Percentiles rank a stretch among this genome's conserved stretches.
Conservation (phyloP, 2,329 filamentous ascomycete genomes). For the Davidsoniella virescens region DNA sequence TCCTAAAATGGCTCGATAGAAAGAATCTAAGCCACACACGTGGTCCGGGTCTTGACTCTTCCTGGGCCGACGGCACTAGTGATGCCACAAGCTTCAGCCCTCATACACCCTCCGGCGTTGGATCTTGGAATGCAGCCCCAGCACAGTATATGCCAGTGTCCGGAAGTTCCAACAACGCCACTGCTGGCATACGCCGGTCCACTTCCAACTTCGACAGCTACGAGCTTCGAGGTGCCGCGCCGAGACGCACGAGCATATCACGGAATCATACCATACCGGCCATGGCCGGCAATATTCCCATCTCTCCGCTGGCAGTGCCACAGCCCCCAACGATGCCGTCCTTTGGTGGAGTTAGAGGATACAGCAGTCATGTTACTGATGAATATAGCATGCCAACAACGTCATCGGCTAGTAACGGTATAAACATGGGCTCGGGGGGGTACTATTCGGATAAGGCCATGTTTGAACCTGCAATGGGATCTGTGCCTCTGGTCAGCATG, state of each 20-base stretch:
- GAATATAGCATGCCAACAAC: neutral
- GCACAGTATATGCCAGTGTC: too few species aligned
- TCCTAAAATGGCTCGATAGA: neutral
- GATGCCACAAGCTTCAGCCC: slow-evolving; percentile 8
- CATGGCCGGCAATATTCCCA: slow-evolving; percentile 1
- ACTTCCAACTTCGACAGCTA: neutral
- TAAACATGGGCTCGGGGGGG: slow-evolving; percentile 1
- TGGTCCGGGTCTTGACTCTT: neutral
- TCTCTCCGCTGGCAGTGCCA: neutral
- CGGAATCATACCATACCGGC: slow-evolving; percentile 3
- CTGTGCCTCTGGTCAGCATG: slow-evolving; percentile 1
- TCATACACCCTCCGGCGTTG: slow-evolving; percentile 1
- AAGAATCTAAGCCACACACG: neutral
- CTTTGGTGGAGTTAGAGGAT: slow-evolving; percentile 1
- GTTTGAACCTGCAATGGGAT: neutral
- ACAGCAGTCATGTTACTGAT: neutral
- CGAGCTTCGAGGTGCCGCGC: neutral
- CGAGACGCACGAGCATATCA: slow-evolving; percentile 9
- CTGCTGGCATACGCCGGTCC: neutral
- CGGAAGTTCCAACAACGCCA: too few species aligned
- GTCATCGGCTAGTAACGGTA: neutral
- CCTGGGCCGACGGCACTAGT: too few species aligned
- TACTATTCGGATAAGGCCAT: slow-evolving; percentile 1
- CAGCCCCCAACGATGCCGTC: neutral
- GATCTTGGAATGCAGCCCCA: neutral